Conservation (phyloP, 768 basidiomycete species). For the Pisolithus microcarpus region DNA sequence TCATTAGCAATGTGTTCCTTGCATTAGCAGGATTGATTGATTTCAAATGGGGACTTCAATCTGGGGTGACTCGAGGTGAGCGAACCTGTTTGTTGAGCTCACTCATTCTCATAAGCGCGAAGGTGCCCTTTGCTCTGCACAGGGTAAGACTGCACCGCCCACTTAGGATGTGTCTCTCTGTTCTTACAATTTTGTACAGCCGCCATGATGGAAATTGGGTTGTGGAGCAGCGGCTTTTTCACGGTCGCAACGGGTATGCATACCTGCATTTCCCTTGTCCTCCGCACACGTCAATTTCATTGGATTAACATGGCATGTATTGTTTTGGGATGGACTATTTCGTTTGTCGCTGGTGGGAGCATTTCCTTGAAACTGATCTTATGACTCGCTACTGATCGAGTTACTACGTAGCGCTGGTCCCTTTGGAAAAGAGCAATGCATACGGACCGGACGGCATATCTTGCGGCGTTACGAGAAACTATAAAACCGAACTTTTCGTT, state of each 20-base stretch:
- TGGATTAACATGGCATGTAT: constrained; percentile 40
- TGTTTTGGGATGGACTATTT: constrained; percentile 46
- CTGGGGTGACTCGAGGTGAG: constrained; percentile 45
- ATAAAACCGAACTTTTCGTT: constrained; percentile 38
- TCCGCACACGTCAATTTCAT: constrained; percentile 45
- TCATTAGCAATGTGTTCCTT: constrained; percentile 51
- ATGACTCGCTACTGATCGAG: constrained; percentile 2
- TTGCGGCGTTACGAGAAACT: constrained; percentile 43
- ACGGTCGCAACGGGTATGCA: constrained; percentile 59
- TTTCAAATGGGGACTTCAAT: constrained; percentile 39
- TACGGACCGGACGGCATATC: constrained; percentile 48
- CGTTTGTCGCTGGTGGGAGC: constrained; percentile 45
- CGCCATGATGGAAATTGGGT: constrained; percentile 53
- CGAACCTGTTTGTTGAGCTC: not conserved
- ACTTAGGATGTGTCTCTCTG: not conserved
- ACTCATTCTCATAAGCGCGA: constrained; percentile 3
- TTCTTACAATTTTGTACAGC: constrained; percentile 28
- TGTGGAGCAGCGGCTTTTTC: constrained; percentile 58
- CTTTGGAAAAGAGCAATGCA: constrained; percentile 30
- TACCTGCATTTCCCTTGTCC: constrained; percentile 58
- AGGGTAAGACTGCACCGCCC: constrained; percentile 40
- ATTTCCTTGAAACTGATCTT: not conserved
- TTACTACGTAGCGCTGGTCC: constrained; percentile 28
- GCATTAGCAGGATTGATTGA: constrained; percentile 49
- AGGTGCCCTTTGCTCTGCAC: constrained; percentile 48